A percentile compares a stretch with the other conserved stretches of the same genome.
Conservation (phyloP, 306 rosid genomes). For the Citrullus mucosospermus region DNA sequence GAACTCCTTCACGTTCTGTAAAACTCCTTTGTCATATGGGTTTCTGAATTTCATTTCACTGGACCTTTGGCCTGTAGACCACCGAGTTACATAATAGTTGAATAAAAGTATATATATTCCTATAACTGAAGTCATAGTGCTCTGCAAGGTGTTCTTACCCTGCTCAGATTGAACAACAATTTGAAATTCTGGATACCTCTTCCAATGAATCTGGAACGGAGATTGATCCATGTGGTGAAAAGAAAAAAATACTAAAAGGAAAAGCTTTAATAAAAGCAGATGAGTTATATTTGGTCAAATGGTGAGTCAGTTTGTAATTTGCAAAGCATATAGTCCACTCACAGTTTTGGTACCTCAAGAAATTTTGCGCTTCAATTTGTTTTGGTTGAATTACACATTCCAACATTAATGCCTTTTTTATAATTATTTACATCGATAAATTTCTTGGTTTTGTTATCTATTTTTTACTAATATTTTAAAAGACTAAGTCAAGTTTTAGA, state of each 20-base stretch:
- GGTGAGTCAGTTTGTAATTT: background rate
- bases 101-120: background rate
- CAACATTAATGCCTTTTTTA: too few species aligned
- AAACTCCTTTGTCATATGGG: constrained; percentile 32
- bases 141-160: constrained; percentile 17
- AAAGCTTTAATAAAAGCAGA: background rate
- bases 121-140: background rate
- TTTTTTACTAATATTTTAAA: too few species aligned
- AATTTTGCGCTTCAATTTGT: background rate
- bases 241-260: background rate
- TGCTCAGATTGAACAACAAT: constrained; percentile 11
- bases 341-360: background rate
- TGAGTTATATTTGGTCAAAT: background rate
- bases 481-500: too few species aligned
- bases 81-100: background rate
- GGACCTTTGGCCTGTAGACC: constrained; percentile 13
- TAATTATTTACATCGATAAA: too few species aligned
- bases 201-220: constrained; percentile 28
- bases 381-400: too few species aligned
- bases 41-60: constrained; percentile 17
- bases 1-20: constrained; percentile 29
- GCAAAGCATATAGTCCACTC: background rate
- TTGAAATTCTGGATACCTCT: constrained; percentile 40
- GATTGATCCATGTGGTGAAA: background rate
- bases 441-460: too few species aligned